Conservation (phyloP, 176 grass and related monocot genomes). For the Tuctoria greenei region DNA sequence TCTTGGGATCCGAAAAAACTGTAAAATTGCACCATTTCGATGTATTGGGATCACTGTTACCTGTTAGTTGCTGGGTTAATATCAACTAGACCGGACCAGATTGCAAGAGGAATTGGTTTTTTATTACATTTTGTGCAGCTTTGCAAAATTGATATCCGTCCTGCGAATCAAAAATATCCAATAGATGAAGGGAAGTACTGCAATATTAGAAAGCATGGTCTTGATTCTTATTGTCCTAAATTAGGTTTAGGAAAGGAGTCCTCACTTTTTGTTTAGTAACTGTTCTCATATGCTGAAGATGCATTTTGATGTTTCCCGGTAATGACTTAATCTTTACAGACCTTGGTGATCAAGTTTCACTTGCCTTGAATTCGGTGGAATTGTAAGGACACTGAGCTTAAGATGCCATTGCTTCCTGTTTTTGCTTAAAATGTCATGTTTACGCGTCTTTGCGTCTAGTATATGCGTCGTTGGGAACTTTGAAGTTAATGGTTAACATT, state of each 20-base stretch:
- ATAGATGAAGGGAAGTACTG: not conserved
- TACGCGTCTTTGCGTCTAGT: conserved; percentile 19
- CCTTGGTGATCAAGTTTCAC: not conserved
- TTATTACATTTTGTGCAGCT: not conserved
- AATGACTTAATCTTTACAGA: not conserved
- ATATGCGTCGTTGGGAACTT: not conserved
- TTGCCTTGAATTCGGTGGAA: not conserved
- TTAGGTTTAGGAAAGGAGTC: not conserved
- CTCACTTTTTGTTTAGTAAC: not conserved
- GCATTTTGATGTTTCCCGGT: not conserved
- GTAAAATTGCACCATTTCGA: not conserved
- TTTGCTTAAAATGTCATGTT: conserved; percentile 13
- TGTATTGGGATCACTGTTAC: not conserved
- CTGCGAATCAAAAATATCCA: not conserved
- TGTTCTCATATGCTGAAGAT: not conserved
- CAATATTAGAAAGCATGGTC: not conserved
- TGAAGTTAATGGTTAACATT: conserved; percentile 4
- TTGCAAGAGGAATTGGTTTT: conserved; percentile 1
- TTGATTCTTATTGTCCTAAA: conserved; percentile 1
- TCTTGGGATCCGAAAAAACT: conserved; percentile 21
- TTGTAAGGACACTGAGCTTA: not conserved
- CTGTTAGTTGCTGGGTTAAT: not conserved
- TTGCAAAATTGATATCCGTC: not conserved
- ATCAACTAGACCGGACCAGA: conserved; percentile 3
- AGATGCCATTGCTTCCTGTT: conserved; percentile 24